phyloP scores from a whole-genome alignment of 768 basidiomycete genomes.

The Cubamyces sp. region DNA sequence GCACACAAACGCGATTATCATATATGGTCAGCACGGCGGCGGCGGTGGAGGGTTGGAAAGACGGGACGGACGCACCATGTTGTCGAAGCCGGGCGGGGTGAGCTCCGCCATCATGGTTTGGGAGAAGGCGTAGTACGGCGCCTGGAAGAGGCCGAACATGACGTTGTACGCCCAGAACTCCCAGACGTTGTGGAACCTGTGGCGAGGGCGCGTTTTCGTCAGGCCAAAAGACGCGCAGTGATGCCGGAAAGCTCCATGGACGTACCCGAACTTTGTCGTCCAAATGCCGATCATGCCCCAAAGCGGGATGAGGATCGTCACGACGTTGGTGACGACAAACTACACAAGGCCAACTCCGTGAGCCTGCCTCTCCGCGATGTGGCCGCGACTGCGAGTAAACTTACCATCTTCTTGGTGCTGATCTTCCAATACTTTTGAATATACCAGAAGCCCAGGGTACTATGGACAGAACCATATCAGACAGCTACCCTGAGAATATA shows the following conservation, averaged over 20 bases:
- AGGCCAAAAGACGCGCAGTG: conserved; percentile 14
- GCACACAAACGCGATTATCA: not conserved
- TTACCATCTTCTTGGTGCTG: conserved; percentile 79
- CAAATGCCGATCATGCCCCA: conserved; percentile 90
- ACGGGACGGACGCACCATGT: conserved; percentile 52
- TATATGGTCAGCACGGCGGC: not conserved
- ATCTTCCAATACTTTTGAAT: conserved; percentile 81
- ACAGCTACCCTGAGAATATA: not conserved
- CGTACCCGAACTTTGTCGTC: conserved; percentile 74
- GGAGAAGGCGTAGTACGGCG: conserved; percentile 85
- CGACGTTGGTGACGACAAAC: conserved; percentile 79
- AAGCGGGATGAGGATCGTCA: conserved; percentile 76
- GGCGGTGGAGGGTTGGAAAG: not conserved
- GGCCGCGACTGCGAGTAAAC: conserved; percentile 11
- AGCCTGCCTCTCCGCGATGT: not conserved
- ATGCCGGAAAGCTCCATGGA: not conserved
- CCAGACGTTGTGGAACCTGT: conserved; percentile 78
- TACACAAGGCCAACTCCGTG: conserved; percentile 29
- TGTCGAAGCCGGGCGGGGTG: conserved; percentile 85
- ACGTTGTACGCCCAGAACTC: conserved; percentile 91
- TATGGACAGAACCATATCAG: conserved; percentile 24
- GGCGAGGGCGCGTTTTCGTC: not conserved
- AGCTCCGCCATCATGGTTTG: conserved; percentile 92
- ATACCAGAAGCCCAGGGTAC: conserved; percentile 82
- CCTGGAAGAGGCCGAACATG: conserved; percentile 80